A percentile compares a stretch with the other conserved stretches of the same genome.
These are phyloP conservation scores for Clathrospora elynae DNA, from an alignment of 2,329 filamentous ascomycete species.

Conservation along the genomic window DNA sequence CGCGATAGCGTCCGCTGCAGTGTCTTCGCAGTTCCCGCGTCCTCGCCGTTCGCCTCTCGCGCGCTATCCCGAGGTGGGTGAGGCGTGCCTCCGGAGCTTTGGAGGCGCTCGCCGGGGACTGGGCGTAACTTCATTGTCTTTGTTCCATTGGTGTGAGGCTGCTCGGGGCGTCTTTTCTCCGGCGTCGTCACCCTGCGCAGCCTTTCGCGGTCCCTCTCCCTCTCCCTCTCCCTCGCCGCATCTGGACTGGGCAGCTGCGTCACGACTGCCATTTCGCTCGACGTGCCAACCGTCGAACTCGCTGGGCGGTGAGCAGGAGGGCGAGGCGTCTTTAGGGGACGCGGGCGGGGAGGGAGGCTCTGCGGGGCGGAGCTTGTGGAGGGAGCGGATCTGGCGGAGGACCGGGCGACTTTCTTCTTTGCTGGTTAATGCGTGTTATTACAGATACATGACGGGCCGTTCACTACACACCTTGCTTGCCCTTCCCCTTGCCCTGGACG, in stretches of 20 bases:
- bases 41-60: conserved; percentile 8
- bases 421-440: conserved; percentile 48
- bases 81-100: conserved; percentile 42
- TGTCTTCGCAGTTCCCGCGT: conserved; percentile 4
- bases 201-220: conserved; percentile 32
- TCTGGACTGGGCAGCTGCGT: conserved; percentile 35
- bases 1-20: conserved; percentile 28
- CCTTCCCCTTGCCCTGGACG: conserved; percentile 41
- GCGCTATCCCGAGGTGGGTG: conserved; percentile 25
- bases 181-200: conserved; percentile 32
- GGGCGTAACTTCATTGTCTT: conserved; percentile 27
- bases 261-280: conserved; percentile 38
- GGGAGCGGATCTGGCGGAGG: conserved; percentile 38
- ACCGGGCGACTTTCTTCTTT: conserved; percentile 42
- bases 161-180: conserved; percentile 24
- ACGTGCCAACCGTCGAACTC: conserved; percentile 43
- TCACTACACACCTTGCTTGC: conserved; percentile 48
- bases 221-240: conserved; percentile 26
- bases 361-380: conserved; percentile 38
- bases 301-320: conserved; percentile 37
- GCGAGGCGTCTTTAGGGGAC: conserved; percentile 31
- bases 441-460: no score
- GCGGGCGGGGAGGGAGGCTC: conserved; percentile 40
- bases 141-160: conserved; percentile 11
- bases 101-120: conserved; percentile 44